Evolutionary conservation across 768 basidiomycete genomes (phyloP).

Genomic region (Vishniacozyma victoriae): DNA sequence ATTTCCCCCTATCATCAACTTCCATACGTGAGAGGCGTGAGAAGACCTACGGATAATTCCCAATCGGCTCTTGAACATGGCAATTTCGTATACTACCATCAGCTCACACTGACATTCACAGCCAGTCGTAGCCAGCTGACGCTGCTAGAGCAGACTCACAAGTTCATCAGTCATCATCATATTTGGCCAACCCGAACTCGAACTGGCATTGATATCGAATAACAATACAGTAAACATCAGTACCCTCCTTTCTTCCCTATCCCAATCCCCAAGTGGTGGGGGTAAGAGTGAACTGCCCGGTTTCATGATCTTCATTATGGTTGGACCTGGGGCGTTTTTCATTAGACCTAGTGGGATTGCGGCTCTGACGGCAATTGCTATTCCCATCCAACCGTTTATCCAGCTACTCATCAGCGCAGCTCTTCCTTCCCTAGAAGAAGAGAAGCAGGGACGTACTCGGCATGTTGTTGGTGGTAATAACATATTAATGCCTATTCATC

Average conservation of each 20-base stretch:
- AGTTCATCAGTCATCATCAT: conserved; percentile 28
- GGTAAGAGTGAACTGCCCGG: too few relatives aligned
- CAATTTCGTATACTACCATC: conserved; percentile 11
- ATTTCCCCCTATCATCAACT: neutral
- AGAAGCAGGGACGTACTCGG: neutral
- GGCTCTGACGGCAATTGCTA: conserved; percentile 14
- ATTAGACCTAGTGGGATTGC: conserved; percentile 29
- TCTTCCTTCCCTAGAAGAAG: neutral
- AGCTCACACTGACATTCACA: neutral
- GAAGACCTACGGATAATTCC: conserved; percentile 14
- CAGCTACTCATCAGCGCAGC: conserved; percentile 12
- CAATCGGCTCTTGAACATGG: conserved; percentile 13
- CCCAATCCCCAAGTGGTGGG: conserved; percentile 13
- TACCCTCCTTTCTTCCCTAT: conserved; percentile 30
- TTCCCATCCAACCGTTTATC: conserved; percentile 35
- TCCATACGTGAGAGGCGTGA: neutral
- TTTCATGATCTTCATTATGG: too few relatives aligned
- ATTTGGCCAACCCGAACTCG: conserved; percentile 26
- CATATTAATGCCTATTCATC: conserved; percentile 1
- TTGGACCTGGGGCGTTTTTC: neutral
- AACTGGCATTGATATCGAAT: conserved; percentile 19
- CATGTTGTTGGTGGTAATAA: conserved; percentile 20
- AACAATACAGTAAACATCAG: conserved; percentile 19
- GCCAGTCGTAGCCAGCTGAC: neutral
- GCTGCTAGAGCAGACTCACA: conserved; percentile 10